Evolutionary conservation across 129 eudicot species (phyloP).

Genomic region (Flaveria ramosissima): DNA sequence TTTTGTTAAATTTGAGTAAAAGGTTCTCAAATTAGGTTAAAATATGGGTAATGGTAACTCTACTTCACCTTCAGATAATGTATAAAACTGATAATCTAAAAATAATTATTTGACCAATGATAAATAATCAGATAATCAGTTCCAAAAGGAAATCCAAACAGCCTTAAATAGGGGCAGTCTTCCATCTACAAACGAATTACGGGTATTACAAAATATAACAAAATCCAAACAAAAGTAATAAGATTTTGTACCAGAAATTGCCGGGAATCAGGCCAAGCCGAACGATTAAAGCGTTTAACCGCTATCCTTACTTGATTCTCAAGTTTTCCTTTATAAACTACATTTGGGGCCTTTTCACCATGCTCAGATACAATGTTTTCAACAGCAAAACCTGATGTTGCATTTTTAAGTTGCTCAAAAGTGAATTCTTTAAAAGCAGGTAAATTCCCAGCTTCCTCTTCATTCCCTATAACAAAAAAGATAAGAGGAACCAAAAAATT

Average conservation of each 20-base stretch:
- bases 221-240: background rate
- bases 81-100: background rate
- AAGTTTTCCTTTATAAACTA: conserved; percentile 69
- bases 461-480: conserved; percentile 38
- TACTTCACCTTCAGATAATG: background rate
- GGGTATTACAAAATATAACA: background rate
- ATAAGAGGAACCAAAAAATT: background rate
- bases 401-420: conserved; percentile 68
- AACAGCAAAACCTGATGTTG: conserved; percentile 69
- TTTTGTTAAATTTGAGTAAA: background rate
- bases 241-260: conserved; percentile 54
- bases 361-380: conserved; percentile 76
- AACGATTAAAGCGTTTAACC: conserved; percentile 63
- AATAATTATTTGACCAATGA: background rate
- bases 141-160: background rate
- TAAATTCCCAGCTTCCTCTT: conserved; percentile 43
- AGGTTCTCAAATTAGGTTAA: background rate
- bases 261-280: conserved; percentile 74
- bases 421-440: conserved; percentile 58
- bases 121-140: background rate
- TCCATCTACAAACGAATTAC: background rate
- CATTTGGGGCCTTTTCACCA: conserved; percentile 78
- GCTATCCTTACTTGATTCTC: conserved; percentile 68
- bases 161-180: background rate
- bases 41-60: background rate